Evolutionary conservation across 192 early-diverging fungal genomes (phyloP).

Genomic region (Gaertneriomyces semiglobifer): DNA sequence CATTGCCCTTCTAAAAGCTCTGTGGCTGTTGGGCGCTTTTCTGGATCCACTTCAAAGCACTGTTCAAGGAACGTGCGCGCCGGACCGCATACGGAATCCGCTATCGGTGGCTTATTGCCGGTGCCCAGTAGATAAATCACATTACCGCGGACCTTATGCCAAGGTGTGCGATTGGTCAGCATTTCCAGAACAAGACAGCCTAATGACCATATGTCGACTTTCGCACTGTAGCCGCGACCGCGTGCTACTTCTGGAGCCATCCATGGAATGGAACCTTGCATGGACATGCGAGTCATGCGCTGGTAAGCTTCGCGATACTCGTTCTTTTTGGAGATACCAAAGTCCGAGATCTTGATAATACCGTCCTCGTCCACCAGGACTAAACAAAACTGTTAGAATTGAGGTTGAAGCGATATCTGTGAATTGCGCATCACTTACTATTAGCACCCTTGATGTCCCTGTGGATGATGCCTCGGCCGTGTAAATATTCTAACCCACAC

Average conservation of each 20-base stretch:
- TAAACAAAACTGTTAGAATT: conserved; percentile 29
- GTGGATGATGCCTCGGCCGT: conserved; percentile 72
- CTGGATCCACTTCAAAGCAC: conserved; percentile 78
- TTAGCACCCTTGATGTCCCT: conserved; percentile 91
- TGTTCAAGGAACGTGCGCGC: conserved; percentile 68
- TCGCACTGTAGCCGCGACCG: conserved; percentile 76
- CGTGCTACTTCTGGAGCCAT: conserved; percentile 96
- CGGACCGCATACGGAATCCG: conserved; percentile 62
- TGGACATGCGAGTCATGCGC: conserved; percentile 60
- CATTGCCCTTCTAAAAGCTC: conserved; percentile 68
- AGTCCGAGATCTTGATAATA: conserved; percentile 93
- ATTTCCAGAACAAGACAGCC: conserved; percentile 94
- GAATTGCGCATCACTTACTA: conserved; percentile 40
- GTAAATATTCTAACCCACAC: conserved; percentile 81
- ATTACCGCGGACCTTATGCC: conserved; percentile 50
- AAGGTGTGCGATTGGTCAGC: conserved; percentile 91
- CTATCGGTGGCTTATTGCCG: conserved; percentile 78
- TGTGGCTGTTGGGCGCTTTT: conserved; percentile 71
- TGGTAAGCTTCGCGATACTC: conserved; percentile 49
- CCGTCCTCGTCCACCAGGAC: conserved; percentile 87
- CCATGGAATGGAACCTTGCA: conserved; percentile 91
- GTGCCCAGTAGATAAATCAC: conserved; percentile 74
- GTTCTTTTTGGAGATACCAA: conserved; percentile 88
- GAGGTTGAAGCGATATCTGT: not conserved
- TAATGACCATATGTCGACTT: conserved; percentile 93